These are phyloP conservation scores for Cyberlindnera mycetangii DNA, from an alignment of 805 yeast species.

Conservation along the genomic window DNA sequence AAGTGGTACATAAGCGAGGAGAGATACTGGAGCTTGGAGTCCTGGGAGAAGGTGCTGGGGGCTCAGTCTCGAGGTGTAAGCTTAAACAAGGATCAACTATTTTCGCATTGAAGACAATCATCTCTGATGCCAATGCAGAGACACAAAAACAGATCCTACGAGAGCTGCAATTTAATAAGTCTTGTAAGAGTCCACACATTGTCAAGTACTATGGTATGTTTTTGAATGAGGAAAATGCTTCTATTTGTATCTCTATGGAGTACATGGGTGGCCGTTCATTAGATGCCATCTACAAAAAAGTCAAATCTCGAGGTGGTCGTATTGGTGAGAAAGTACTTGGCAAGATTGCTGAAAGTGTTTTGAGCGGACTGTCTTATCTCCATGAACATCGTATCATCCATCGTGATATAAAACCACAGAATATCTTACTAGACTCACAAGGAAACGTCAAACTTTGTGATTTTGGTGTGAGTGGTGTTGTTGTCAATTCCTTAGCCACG, in stretches of 20 bases:
- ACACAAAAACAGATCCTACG: conserved; percentile 87
- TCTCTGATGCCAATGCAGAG: conserved; percentile 64
- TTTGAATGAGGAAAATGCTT: conserved; percentile 67
- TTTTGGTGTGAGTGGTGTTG: conserved; percentile 97
- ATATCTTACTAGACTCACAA: conserved; percentile 66
- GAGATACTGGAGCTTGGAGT: conserved; percentile 66
- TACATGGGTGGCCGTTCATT: conserved; percentile 92
- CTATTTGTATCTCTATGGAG: conserved; percentile 95
- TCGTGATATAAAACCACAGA: conserved; percentile 95
- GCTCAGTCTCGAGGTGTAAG: conserved; percentile 78
- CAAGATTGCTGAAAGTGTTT: conserved; percentile 80
- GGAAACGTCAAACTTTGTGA: conserved; percentile 94
- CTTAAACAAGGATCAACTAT: conserved; percentile 55
- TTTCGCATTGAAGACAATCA: conserved; percentile 72
- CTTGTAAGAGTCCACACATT: conserved; percentile 78
- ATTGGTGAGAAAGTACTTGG: conserved; percentile 93
- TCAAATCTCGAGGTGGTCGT: conserved; percentile 71
- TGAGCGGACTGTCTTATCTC: conserved; percentile 80
- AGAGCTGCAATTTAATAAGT: conserved; percentile 83
- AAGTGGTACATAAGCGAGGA: conserved; percentile 49
- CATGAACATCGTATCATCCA: conserved; percentile 89
- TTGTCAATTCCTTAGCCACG: conserved; percentile 90
- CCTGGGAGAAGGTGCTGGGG: conserved; percentile 95
- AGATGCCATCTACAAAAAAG: conserved; percentile 84
- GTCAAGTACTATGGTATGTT: conserved; percentile 94